Conservation (phyloP, 805 yeast genomes). For the Pichia occidentalis region DNA sequence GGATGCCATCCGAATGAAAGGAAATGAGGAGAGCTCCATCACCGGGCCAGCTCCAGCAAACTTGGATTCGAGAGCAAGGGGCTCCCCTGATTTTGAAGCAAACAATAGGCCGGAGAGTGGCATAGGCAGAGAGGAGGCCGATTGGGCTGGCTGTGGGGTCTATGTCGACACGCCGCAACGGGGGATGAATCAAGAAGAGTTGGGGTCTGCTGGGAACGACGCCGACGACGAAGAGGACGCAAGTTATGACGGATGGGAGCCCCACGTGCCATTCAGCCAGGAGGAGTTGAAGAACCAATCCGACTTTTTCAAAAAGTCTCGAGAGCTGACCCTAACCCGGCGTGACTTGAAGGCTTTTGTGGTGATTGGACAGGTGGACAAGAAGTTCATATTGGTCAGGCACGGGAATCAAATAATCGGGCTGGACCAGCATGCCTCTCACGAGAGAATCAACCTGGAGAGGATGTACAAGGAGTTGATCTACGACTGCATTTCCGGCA, state of each 20-base stretch:
- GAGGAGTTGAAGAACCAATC: slow-evolving; percentile 5
- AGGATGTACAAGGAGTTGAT: slow-evolving; percentile 34
- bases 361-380: slow-evolving; percentile 54
- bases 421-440: slow-evolving; percentile 82
- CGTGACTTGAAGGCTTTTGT: slow-evolving; percentile 19
- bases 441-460: slow-evolving; percentile 67
- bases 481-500: neutral
- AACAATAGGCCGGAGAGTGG: neutral
- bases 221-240: neutral
- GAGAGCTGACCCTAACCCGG: slow-evolving; percentile 7
- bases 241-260: slow-evolving; percentile 1
- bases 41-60: neutral
- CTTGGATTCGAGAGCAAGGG: slow-evolving; percentile 6
- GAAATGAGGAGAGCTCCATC: neutral
- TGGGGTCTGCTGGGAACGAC: neutral
- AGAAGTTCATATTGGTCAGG: slow-evolving; percentile 53
- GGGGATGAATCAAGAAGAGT: neutral
- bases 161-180: too few species aligned
- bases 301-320: slow-evolving; percentile 3
- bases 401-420: slow-evolving; percentile 25
- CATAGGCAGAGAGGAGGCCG: neutral
- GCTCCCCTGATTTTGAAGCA: slow-evolving; percentile 4
- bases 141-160: too few species aligned
- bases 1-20: neutral
- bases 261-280: slow-evolving; percentile 5